Conservation (phyloP, 1,284 basidiomycete species). For the Moniliella sp. region DNA sequence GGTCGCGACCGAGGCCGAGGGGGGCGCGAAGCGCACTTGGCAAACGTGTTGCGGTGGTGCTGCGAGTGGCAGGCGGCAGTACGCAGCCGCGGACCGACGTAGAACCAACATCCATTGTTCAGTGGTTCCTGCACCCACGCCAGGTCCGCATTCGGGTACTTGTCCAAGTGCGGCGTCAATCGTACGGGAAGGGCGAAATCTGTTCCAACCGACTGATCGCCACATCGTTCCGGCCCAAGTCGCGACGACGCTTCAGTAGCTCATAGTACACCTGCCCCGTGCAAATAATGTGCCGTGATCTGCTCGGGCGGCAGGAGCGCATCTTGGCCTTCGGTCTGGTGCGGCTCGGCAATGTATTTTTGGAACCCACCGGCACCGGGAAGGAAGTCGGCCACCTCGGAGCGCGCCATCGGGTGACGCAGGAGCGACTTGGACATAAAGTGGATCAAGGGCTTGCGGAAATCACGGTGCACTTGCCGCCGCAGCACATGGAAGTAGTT, state of each 20-base stretch:
- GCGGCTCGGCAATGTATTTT: conserved; percentile 69
- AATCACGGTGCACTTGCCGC: conserved; percentile 33
- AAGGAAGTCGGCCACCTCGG: conserved; percentile 63
- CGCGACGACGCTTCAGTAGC: conserved; percentile 42
- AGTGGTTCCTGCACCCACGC: conserved; percentile 78
- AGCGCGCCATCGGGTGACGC: conserved; percentile 75
- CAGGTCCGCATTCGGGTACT: conserved; percentile 78
- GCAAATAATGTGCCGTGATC: conserved; percentile 63
- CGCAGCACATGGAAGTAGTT: conserved; percentile 34
- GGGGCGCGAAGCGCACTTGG: conserved; percentile 23
- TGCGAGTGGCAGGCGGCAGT: conserved; percentile 24
- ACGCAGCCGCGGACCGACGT: conserved; percentile 54
- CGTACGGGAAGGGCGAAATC: conserved; percentile 84
- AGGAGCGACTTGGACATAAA: conserved; percentile 93
- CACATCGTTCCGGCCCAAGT: conserved; percentile 50
- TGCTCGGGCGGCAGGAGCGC: conserved; percentile 58
- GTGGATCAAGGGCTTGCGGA: conserved; percentile 41
- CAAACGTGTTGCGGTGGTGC: conserved; percentile 60
- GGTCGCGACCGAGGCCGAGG: conserved; percentile 46
- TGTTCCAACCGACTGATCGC: conserved; percentile 87
- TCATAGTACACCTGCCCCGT: conserved; percentile 77
- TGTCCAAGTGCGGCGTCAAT: conserved; percentile 52
- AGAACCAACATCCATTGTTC: conserved; percentile 53
- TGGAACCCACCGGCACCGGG: conserved; percentile 76
- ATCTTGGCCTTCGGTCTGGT: conserved; percentile 41